phyloP scores from a whole-genome alignment of 176 grass and related monocot genomes.

The Ensete ventricosum region DNA sequence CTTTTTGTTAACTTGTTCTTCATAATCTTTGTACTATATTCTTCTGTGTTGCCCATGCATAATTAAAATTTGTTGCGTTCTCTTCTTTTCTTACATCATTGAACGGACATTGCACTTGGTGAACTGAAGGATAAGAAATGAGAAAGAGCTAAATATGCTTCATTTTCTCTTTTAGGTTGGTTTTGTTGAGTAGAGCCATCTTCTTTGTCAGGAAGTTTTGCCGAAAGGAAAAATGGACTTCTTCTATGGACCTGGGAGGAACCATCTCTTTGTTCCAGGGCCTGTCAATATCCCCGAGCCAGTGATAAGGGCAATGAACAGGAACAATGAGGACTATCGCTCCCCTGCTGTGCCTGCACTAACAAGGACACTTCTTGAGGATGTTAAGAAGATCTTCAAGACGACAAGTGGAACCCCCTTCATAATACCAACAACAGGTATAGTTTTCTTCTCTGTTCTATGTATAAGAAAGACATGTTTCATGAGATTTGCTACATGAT shows the following conservation, averaged over 20 bases:
- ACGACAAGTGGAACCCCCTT: conserved; percentile 78
- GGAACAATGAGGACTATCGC: conserved; percentile 96
- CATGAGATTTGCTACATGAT: neutral
- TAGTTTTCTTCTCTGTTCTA: neutral
- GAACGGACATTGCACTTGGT: neutral
- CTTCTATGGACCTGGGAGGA: conserved; percentile 76
- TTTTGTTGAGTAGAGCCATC: neutral
- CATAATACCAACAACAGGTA: conserved; percentile 81
- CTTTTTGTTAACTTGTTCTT: too few relatives aligned
- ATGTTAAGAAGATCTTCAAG: conserved; percentile 98
- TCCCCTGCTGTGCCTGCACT: conserved; percentile 68
- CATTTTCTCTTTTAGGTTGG: neutral
- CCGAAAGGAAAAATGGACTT: conserved; percentile 56
- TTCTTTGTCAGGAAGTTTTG: neutral
- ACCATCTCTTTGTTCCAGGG: conserved; percentile 85
- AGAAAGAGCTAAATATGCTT: neutral
- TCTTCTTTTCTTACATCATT: neutral
- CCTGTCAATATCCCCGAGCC: conserved; percentile 92
- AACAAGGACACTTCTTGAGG: conserved; percentile 77
- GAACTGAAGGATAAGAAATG: neutral
- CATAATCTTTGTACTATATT: too few relatives aligned
- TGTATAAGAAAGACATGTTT: neutral
- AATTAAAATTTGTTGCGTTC: neutral
- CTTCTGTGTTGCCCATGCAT: neutral
- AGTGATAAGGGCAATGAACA: conserved; percentile 81